Base-by-base conservation (phyloP, 2,329 filamentous ascomycete genomes). In the Fusarium irregulare region DNA sequence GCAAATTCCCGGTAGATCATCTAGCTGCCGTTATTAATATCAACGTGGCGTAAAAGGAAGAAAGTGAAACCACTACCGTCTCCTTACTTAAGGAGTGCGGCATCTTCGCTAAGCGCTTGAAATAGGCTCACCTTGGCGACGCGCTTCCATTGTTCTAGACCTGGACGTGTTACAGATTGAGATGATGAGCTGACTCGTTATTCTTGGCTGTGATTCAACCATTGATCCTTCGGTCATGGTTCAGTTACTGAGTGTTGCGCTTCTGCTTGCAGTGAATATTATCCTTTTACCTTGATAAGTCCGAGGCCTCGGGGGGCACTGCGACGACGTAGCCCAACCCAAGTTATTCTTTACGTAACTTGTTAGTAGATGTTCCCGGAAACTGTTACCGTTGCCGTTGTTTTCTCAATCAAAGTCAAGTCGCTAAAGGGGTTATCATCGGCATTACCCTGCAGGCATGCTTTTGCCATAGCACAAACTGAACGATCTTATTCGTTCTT, bases 221-320 rank as follows among this genome's bases (percentile, higher is more conserved):
- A 4, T 21, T 21, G 20, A 21, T 21, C 20, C 20, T 21, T 21
- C n/a, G n/a, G n/a, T n/a, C n/a, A n/a, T n/a, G n/a, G n/a, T n/a
- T n/a, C n/a, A n/a, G n/a, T n/a, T n/a, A n/a, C n/a, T n/a, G n/a
- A n/a, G n/a, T n/a, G n/a, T n/a, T 37, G 34, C 18, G 18, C 3
- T 2, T 32, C 13, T 7, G 3, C 4, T n/a, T 6, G 10, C 10
- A 37, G 3, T 4, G 0, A 6, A 12, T n/a, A 23, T 6, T 37
- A 2, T 11, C 1, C 9, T 10, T 37, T 10, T 2, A 7, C 34
- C 9, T 6, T 37, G 5, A 7, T 7, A 10, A 37, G 34, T n/a
- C 34, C 10, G 18, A 37, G 18, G 5, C 18, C 34, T 37, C 34
- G 7, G 3, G 34, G 34, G 6, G 7, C 1, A 37, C 18, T 37